These are phyloP conservation scores for Ascochyta lentis DNA, from an alignment of 2,329 filamentous ascomycete genomes.

Conservation along the genomic window DNA sequence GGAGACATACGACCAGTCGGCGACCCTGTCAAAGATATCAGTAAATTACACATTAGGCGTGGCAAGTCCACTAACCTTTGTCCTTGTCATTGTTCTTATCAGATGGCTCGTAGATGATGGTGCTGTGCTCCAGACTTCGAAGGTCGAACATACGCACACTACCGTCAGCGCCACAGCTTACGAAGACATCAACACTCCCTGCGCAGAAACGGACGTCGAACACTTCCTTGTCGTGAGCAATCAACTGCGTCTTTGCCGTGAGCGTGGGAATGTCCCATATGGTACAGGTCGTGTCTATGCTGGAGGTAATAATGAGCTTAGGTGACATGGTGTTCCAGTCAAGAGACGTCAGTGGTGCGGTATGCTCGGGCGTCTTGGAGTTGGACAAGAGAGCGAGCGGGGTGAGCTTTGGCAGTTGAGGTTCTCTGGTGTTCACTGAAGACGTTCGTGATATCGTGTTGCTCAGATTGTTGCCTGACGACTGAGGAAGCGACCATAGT, in stretches of 20 bases:
- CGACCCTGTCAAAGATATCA: conserved; percentile 44
- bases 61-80: conserved; percentile 46
- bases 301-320: conserved; percentile 96
- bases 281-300: conserved; percentile 98
- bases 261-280: conserved; percentile 99
- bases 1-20: conserved; percentile 67
- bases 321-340: conserved; percentile 99
- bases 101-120: conserved; percentile 97
- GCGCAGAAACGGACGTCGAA: conserved; percentile 98
- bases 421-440: conserved; percentile 65
- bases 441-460: conserved; percentile 74
- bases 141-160: conserved; percentile 99
- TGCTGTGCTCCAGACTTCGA: conserved; percentile 94
- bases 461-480: conserved; percentile 60
- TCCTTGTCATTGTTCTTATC: conserved; percentile 70
- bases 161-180: conserved; percentile 95
- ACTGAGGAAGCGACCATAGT: conserved; percentile 83
- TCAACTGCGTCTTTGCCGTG: conserved; percentile 96
- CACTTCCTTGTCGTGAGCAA: conserved; percentile 98
- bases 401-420: conserved; percentile 79
- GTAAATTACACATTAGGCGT: not conserved
- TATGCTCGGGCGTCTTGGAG: conserved; percentile 98
- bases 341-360: conserved; percentile 90
- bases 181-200: conserved; percentile 97
- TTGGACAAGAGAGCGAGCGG: conserved; percentile 93